Conservation (phyloP, 306 rosid species). For the Lathyrus oleraceus region DNA sequence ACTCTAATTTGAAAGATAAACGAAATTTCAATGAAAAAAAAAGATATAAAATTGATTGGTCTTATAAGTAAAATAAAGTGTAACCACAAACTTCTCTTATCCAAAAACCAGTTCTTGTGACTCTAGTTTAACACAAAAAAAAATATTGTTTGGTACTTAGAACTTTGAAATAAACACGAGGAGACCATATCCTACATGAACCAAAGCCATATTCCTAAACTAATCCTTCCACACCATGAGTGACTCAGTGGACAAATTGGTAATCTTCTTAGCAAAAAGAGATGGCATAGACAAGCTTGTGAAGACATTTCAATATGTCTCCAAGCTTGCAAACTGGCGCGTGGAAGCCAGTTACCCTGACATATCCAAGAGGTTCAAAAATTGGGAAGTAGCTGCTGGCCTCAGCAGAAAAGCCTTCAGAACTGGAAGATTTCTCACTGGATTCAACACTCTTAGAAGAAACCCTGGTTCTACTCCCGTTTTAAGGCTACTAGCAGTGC, state of each 20-base stretch:
- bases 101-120: constrained; percentile 60
- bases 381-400: constrained; percentile 83
- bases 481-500: constrained; percentile 59
- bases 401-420: constrained; percentile 91
- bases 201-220: not conserved
- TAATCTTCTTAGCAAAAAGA: constrained; percentile 84
- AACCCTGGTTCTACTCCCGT: constrained; percentile 58
- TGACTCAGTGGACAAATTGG: constrained; percentile 83
- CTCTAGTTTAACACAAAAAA: constrained; percentile 38
- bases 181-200: not conserved
- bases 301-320: constrained; percentile 87
- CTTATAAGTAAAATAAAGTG: constrained; percentile 29
- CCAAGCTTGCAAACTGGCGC: constrained; percentile 84
- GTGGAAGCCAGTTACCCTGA: constrained; percentile 55
- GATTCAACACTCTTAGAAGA: constrained; percentile 72
- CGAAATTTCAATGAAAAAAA: constrained; percentile 29
- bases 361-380: constrained; percentile 59
- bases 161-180: constrained; percentile 1
- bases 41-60: constrained; percentile 36
- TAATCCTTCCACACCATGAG: constrained; percentile 40
- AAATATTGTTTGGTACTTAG: not conserved
- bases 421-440: constrained; percentile 76
- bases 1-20: not conserved
- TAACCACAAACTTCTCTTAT: constrained; percentile 61
- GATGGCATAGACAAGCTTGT: constrained; percentile 99